These are phyloP conservation scores for Schizochytrium sp. DNA, from an alignment of 108 stramenopile genomes.

Conservation along the genomic window DNA sequence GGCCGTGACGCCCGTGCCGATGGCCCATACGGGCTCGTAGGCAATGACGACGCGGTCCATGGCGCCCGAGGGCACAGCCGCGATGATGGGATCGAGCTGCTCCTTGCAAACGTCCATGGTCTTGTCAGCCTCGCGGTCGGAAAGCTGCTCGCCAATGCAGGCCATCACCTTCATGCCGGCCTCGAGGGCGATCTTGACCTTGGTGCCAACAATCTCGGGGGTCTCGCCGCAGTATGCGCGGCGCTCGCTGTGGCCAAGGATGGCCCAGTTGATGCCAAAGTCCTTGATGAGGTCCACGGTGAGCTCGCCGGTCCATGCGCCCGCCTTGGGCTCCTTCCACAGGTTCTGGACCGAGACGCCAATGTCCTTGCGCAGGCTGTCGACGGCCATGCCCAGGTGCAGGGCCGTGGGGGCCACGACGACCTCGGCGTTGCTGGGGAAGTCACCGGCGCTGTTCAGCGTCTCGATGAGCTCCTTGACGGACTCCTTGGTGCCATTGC, in stretches of 20 bases:
- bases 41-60: constrained; percentile 82
- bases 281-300: constrained; percentile 79
- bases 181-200: constrained; percentile 87
- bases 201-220: constrained; percentile 75
- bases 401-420: constrained; percentile 48
- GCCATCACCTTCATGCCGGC: constrained; percentile 93
- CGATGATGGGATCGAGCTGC: constrained; percentile 72
- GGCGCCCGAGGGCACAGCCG: constrained; percentile 44
- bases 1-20: constrained; percentile 97
- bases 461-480: constrained; percentile 20
- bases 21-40: constrained; percentile 92
- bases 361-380: constrained; percentile 35
- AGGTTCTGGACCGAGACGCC: constrained; percentile 23
- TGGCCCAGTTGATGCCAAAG: constrained; percentile 88
- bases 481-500: constrained; percentile 25
- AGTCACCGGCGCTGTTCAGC: constrained; percentile 42
- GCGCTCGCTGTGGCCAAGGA: constrained; percentile 95
- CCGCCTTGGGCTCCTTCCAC: constrained; percentile 34
- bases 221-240: constrained; percentile 85
- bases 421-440: constrained; percentile 45
- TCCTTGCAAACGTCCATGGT: constrained; percentile 74
- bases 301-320: constrained; percentile 96
- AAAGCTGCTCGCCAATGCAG: constrained; percentile 96
- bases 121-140: constrained; percentile 81
- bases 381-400: background rate